Percentiles rank a stretch among this genome's conserved stretches.
Evolutionary conservation across 176 grass and related monocot genomes (phyloP).

Genomic region (Phoenix roebelenii): DNA sequence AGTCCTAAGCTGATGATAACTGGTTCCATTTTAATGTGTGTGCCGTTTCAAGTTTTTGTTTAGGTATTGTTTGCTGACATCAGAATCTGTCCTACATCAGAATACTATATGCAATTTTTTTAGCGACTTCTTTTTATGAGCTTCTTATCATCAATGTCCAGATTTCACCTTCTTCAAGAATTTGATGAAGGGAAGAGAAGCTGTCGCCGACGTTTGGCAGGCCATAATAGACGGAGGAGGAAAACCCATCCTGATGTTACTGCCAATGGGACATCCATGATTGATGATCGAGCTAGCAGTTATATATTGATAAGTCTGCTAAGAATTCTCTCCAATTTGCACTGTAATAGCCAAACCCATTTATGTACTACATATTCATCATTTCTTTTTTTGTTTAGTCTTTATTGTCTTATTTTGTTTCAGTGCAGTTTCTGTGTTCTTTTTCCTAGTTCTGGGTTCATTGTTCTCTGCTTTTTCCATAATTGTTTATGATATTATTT

Average conservation of each 20-base stretch:
- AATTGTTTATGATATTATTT: no score
- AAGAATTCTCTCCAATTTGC: conserved; percentile 64
- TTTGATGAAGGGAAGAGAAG: conserved; percentile 98
- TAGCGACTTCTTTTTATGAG: conserved; percentile 1
- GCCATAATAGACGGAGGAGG: conserved; percentile 87
- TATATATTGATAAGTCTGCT: conserved; percentile 80
- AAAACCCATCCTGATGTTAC: conserved; percentile 60
- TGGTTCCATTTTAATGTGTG: no score
- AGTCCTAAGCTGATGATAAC: no score
- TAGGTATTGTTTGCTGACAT: no score
- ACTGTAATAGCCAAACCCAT: conserved; percentile 31
- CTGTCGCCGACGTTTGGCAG: conserved; percentile 83
- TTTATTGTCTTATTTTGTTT: no score
- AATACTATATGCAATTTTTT: not conserved
- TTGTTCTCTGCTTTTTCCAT: no score
- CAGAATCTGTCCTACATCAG: not conserved
- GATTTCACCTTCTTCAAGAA: conserved; percentile 92
- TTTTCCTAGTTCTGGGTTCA: no score
- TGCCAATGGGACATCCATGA: conserved; percentile 27
- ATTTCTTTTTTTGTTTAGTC: no score
- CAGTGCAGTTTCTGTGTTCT: no score
- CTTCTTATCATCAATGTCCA: conserved; percentile 23
- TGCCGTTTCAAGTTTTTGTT: no score
- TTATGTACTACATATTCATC: not conserved
- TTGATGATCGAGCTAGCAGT: conserved; percentile 68